phyloP scores from a whole-genome alignment of 192 early-diverging fungal genomes.

The Neocallimastix lanati region DNA sequence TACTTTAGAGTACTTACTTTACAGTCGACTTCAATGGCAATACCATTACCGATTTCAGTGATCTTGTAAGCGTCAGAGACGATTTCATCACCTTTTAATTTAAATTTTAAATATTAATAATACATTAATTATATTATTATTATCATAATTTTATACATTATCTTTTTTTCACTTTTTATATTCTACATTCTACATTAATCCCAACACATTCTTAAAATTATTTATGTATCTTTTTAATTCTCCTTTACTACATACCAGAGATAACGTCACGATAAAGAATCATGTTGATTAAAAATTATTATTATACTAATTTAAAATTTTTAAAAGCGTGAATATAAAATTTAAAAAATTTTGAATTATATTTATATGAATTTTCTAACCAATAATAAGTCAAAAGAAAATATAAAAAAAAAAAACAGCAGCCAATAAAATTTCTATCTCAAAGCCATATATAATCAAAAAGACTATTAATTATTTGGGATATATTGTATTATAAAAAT shows the following conservation, averaged over 20 bases:
- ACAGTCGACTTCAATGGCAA: constrained; percentile 62
- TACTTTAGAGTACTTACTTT: too few species aligned
- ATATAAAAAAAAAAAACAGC: neutral
- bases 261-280: constrained; percentile 49
- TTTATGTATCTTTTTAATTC: too few species aligned
- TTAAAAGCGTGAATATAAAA: neutral
- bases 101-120: neutral
- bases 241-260: constrained; percentile 23
- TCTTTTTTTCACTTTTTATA: too few species aligned
- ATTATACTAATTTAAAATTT: neutral
- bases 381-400: neutral
- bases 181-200: too few species aligned
- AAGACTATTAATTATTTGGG: too few species aligned
- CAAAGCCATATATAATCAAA: too few species aligned
- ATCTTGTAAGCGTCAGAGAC: constrained; percentile 72
- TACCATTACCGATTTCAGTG: constrained; percentile 33
- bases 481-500: too few species aligned
- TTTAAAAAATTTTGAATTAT: neutral
- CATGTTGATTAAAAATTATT: constrained; percentile 20
- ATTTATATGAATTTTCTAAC: neutral
- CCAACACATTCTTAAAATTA: too few species aligned
- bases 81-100: constrained; percentile 57
- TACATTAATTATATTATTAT: too few species aligned
- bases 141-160: too few species aligned
- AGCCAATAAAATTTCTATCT: too few species aligned